These are phyloP conservation scores for Globisporangium recalcitrans DNA, from an alignment of 352 stramenopile genomes.

Conservation along the genomic window DNA sequence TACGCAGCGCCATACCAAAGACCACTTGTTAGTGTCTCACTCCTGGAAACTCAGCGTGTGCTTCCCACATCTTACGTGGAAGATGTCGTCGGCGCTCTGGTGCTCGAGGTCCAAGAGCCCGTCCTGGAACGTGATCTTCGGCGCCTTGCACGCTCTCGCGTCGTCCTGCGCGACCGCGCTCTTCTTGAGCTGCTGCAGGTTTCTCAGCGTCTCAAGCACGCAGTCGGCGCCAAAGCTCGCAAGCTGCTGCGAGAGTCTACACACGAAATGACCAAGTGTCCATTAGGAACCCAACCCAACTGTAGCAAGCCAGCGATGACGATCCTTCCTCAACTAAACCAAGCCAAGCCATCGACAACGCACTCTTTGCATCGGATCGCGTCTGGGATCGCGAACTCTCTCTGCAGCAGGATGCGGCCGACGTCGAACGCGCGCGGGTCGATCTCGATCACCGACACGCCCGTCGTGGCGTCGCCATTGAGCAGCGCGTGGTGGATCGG, in stretches of 20 bases:
- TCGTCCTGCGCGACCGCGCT: conserved; percentile 53
- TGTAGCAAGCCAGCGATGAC: background rate
- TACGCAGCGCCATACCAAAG: background rate
- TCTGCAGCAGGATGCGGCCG: conserved; percentile 67
- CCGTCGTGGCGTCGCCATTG: conserved; percentile 67
- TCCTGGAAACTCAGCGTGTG: too few species aligned
- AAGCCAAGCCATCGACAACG: too few species aligned
- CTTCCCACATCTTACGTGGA: conserved; percentile 37
- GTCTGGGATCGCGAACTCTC: conserved; percentile 35
- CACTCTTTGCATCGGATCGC: conserved; percentile 52
- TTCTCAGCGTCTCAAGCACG: conserved; percentile 57
- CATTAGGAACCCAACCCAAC: background rate
- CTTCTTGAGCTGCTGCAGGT: conserved; percentile 44
- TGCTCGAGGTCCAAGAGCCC: conserved; percentile 41
- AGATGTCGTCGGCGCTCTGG: conserved; percentile 49
- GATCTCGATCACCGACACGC: conserved; percentile 85
- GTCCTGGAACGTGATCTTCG: conserved; percentile 62
- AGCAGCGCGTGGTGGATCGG: conserved; percentile 85
- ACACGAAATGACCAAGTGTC: background rate
- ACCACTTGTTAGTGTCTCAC: background rate
- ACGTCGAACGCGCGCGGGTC: conserved; percentile 81
- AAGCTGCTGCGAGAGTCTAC: conserved; percentile 43
- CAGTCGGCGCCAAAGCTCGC: conserved; percentile 53
- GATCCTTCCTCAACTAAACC: too few species aligned
- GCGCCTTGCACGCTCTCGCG: conserved; percentile 43